These are phyloP conservation scores for Ascochyta viciae-villosae DNA, from an alignment of 2,329 filamentous ascomycete species.

Conservation along the genomic window DNA sequence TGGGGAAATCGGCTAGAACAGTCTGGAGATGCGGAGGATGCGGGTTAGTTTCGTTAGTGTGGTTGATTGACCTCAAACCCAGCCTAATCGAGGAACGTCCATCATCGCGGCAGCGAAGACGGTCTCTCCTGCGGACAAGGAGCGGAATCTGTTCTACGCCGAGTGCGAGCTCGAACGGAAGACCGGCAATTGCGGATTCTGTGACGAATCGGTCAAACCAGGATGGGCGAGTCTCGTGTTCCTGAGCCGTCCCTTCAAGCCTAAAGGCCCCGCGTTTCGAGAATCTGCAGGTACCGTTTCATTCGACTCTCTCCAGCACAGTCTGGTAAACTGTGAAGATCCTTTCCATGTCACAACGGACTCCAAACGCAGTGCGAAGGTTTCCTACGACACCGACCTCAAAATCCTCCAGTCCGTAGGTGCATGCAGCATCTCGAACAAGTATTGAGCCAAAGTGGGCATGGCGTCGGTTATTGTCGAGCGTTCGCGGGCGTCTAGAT, in stretches of 20 bases:
- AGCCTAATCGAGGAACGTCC: constrained; percentile 8
- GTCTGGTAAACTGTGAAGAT: background rate
- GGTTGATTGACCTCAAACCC: background rate
- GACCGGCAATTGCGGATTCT: constrained; percentile 8
- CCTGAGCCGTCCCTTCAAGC: constrained; percentile 7
- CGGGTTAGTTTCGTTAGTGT: constrained; percentile 16
- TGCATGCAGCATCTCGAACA: background rate
- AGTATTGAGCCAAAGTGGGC: background rate
- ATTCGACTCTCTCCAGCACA: constrained; percentile 8
- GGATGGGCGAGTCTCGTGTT: constrained; percentile 12
- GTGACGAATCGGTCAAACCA: background rate
- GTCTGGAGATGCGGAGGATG: constrained; percentile 21
- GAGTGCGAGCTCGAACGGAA: constrained; percentile 14
- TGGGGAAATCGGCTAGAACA: constrained; percentile 18
- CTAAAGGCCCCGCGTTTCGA: constrained; percentile 35
- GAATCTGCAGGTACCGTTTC: constrained; percentile 47
- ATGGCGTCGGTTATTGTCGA: background rate
- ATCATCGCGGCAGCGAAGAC: constrained; percentile 11
- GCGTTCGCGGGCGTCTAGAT: background rate
- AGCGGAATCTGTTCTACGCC: constrained; percentile 27
- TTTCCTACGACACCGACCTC: background rate
- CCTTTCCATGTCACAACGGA: background rate
- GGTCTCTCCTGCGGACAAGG: constrained; percentile 13
- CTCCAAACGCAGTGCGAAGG: background rate
- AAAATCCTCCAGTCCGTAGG: background rate